Base-by-base conservation (phyloP, 148 eudicot genomes). In the Spergularia bocconei region DNA sequence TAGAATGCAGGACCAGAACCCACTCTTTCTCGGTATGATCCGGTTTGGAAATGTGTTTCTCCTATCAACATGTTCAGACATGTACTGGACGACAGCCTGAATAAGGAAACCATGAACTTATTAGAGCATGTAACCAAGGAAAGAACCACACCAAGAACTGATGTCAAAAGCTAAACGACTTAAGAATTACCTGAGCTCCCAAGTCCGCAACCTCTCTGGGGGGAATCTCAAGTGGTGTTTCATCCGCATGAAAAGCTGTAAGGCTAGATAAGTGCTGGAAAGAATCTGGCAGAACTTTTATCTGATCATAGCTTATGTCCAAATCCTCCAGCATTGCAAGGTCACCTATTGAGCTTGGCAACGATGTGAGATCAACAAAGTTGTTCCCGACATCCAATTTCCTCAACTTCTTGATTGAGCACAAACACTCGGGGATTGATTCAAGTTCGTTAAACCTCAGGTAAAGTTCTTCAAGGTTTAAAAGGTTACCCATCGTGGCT, bases 401-500 rank as follows among this genome's bases (percentile, higher is more conserved):
- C 41, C 81, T 81, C 56, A 91, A 74, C 71, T 77, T 85, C n/a
- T 23, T 63, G 11, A 84, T 84, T 52, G 79, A 80, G 76, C 91
- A 89, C 63, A 91, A 82, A 65, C 85, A 74, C 80, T 88, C 97
- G 0, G 93, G 92, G 68, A 91, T 73, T 50, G 82, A 74, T 77
- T 88, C 89, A 1, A 91, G 82, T 75, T 89, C 90, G 65, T 91
- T 91, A 78, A 91, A 91, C 77, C 97, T 87, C 66, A 79, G 79
- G 74, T 87, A 85, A 15, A 91, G 72, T 72, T 91, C 91, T 78
- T 63, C 85, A 51, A 91, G 71, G 62, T 71, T 73, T 29, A 29
- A 63, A 14, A 91, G 89, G 76, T 75, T 71, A 17, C 87, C 89
- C 80, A 91, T 85, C 16, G 93, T 85, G 20, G 87, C 78, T 13